These are phyloP conservation scores for Aspergillus persii DNA, from an alignment of 2,329 filamentous ascomycete genomes.

Conservation along the genomic window DNA sequence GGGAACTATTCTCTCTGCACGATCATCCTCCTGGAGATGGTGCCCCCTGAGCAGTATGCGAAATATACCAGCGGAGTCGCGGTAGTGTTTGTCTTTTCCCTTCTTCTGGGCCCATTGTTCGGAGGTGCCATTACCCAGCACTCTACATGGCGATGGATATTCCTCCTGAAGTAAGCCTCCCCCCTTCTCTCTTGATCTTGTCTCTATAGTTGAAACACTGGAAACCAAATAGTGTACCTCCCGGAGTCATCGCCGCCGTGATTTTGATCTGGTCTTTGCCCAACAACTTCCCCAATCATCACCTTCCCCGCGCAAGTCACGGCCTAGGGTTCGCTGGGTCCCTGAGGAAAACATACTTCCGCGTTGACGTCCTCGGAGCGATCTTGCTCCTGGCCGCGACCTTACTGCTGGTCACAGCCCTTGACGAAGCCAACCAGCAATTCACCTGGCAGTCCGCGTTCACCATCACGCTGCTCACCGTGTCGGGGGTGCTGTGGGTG, in stretches of 20 bases:
- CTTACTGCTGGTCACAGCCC: not conserved
- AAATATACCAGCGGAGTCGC: constrained; percentile 3
- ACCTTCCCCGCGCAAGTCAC: too few species aligned
- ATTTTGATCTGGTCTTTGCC: not conserved
- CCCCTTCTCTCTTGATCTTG: not conserved
- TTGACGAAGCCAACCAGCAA: not conserved
- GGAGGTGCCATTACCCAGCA: constrained; percentile 8
- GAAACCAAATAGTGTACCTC: too few species aligned
- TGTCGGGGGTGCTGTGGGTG: not conserved
- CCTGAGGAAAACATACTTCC: not conserved
- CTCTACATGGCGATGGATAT: constrained; percentile 15
- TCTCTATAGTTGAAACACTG: too few species aligned
- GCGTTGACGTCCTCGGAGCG: not conserved
- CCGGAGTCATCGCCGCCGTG: too few species aligned
- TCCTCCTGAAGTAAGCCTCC: constrained; percentile 7
- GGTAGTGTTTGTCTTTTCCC: constrained; percentile 3
- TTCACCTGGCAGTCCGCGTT: not conserved
- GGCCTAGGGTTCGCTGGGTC: too few species aligned
- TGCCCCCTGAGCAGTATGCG: constrained; percentile 9
- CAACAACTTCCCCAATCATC: not conserved
- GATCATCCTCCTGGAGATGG: constrained; percentile 10
- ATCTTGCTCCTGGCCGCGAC: not conserved
- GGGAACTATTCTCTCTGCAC: constrained; percentile 12
- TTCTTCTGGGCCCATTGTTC: constrained; percentile 9
- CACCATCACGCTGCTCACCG: not conserved